Evolutionary conservation across 441 rosid genomes (phyloP), one percentile per base, ranked within the genome.

Genomic region (Gossypium trilobum): DNA sequence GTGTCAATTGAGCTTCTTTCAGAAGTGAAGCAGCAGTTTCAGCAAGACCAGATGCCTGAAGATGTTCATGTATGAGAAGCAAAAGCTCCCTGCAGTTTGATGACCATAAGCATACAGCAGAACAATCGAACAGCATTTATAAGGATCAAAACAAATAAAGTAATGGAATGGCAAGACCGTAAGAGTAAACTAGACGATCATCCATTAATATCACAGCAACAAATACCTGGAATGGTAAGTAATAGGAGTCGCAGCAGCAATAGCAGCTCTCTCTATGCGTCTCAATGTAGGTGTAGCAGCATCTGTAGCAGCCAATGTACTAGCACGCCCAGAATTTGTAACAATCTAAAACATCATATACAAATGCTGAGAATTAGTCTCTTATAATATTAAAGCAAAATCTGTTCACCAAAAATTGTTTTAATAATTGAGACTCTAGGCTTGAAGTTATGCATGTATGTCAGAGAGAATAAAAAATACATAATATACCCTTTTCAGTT

Each of bases 211-310:
- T 23, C 52, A 17, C 2, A 1, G 6, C 27, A 71, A 59, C 0
- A 39, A 20, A 19, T 79, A 90, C 96, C 89, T 86, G 70, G 98
- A 87, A 81, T 95, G 93, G 74, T 92, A 95, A 67, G 95, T 87
- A 74, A 92, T 90, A 71, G 99, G 98, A 63, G 98, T 92, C 5
- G 98, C 99, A 69, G 98, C 97, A 46, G 97, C 99, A 51, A 92
- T 90, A 73, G 98, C 99, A 11, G 97, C 99, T 88, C 97, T 89
- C 81, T 95, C 99, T 63, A 95, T 91, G 75, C 99, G 97, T 77
- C 91, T 88, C 79, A 93, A 75, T 29, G 98, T 90, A 56, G 99
- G 98, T 69, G 93, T 95, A 64, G 98, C 98, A 74, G 99, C 99
- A 89, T 95, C 99, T 19, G 96, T 91, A 66, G 98, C 99, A 59